Conservation (phyloP, 306 rosid species). For the Trifolium pratense region DNA sequence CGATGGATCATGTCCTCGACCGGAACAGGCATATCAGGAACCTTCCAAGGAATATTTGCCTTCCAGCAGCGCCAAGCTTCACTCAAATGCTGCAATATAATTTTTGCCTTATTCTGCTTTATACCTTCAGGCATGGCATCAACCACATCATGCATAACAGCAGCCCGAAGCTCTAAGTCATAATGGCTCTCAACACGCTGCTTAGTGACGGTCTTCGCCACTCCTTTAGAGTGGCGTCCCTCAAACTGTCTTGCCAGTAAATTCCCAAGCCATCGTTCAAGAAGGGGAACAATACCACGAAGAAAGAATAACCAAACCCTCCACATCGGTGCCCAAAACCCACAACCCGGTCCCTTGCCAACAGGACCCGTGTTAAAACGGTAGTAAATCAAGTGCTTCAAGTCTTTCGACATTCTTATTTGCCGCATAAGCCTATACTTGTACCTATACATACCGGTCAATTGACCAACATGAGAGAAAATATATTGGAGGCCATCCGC, state of each 20-base stretch:
- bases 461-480: constrained; percentile 97
- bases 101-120: constrained; percentile 93
- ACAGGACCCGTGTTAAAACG: constrained; percentile 99
- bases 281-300: constrained; percentile 96
- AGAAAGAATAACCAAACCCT: constrained; percentile 99
- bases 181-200: constrained; percentile 99
- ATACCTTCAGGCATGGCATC: constrained; percentile 99
- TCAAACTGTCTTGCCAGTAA: constrained; percentile 97
- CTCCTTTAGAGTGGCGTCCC: constrained; percentile 99
- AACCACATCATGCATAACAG: constrained; percentile 98
- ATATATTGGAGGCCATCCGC: constrained; percentile 98
- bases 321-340: constrained; percentile 99
- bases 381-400: constrained; percentile 95
- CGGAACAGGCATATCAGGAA: constrained; percentile 97
- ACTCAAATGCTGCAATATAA: constrained; percentile 94
- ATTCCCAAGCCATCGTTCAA: constrained; percentile 97
- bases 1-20: constrained; percentile 99
- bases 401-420: constrained; percentile 97
- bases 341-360: constrained; percentile 99
- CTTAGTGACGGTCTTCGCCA: constrained; percentile 97
- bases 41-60: constrained; percentile 99
- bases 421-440: constrained; percentile 98
- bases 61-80: constrained; percentile 99
- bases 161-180: constrained; percentile 98
- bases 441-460: constrained; percentile 97